Percentiles rank a stretch among this genome's conserved stretches.
These are phyloP conservation scores for Flaveria floridana DNA, from an alignment of 140 eudicot genomes.

Conservation along the genomic window DNA sequence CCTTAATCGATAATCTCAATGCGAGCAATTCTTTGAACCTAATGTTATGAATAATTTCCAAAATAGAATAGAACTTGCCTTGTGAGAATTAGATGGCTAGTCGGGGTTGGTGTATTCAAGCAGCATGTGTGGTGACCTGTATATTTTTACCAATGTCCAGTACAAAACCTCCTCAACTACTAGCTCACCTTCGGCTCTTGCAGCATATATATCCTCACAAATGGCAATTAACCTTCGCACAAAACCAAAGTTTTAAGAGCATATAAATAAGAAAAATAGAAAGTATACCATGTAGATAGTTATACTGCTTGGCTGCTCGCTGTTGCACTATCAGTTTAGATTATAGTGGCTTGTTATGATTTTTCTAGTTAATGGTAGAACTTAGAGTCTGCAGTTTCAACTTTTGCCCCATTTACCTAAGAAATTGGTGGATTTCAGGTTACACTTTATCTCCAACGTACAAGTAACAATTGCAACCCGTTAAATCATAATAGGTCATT, in stretches of 20 bases:
- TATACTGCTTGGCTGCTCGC: no score
- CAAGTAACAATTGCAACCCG: neutral
- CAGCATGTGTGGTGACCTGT: slow-evolving; percentile 97
- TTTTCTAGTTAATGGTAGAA: neutral
- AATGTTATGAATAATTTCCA: neutral
- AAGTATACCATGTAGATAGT: neutral
- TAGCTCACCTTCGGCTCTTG: slow-evolving; percentile 98
- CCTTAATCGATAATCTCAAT: neutral
- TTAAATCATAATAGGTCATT: neutral
- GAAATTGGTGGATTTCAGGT: neutral
- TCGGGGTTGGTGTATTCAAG: slow-evolving; percentile 92
- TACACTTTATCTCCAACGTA: neutral
- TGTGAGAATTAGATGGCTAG: slow-evolving; percentile 33
- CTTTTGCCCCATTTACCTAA: neutral
- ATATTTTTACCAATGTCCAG: slow-evolving; percentile 90
- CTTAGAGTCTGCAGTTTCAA: neutral
- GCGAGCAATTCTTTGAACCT: neutral
- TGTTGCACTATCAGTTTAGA: neutral
- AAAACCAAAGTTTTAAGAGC: slow-evolving; percentile 10
- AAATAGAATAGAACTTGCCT: slow-evolving; percentile 1
- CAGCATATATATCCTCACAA: slow-evolving; percentile 97
- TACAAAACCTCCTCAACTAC: slow-evolving; percentile 91
- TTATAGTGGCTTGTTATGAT: neutral
- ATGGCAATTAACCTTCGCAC: slow-evolving; percentile 76
- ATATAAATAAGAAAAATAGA: neutral